A percentile compares a stretch with the other conserved stretches of the same genome.
Evolutionary conservation across 768 basidiomycete species (phyloP).

Genomic region (Boletus pseudo-olivaceus): DNA sequence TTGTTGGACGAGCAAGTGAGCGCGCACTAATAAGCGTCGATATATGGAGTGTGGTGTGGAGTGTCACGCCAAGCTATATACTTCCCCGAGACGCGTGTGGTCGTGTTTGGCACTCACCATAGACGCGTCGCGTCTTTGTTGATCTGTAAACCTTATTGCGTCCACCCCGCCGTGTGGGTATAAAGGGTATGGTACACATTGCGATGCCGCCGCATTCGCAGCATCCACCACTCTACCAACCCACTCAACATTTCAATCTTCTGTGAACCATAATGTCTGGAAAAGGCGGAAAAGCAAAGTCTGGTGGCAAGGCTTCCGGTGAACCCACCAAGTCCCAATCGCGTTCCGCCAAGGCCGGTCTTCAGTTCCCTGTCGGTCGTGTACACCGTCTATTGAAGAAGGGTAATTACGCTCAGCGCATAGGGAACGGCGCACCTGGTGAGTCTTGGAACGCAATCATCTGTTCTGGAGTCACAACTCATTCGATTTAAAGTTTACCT

Average conservation of each 20-base stretch:
- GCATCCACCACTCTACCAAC: not conserved
- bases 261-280: slow-evolving; percentile 32
- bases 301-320: slow-evolving; percentile 60
- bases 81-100: slow-evolving; percentile 34
- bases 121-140: slow-evolving; percentile 38
- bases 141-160: slow-evolving; percentile 36
- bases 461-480: not conserved
- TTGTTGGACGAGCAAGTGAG: slow-evolving; percentile 4
- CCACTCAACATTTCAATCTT: not conserved
- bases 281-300: slow-evolving; percentile 56
- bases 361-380: slow-evolving; percentile 56
- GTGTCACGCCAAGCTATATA: slow-evolving; percentile 15
- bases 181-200: slow-evolving; percentile 24
- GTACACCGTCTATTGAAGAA: slow-evolving; percentile 57
- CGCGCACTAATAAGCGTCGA: slow-evolving; percentile 6
- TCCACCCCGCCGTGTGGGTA: slow-evolving; percentile 17
- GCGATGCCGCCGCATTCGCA: slow-evolving; percentile 8
- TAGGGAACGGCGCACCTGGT: slow-evolving; percentile 54
- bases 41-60: slow-evolving; percentile 1
- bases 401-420: slow-evolving; percentile 56
- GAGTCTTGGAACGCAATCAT: not conserved
- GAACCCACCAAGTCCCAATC: slow-evolving; percentile 34
- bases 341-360: slow-evolving; percentile 40
- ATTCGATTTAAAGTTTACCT: slow-evolving; percentile 44
- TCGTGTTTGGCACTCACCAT: slow-evolving; percentile 31